Percentiles rank a stretch among this genome's conserved stretches.
Evolutionary conservation across 768 basidiomycete species (phyloP).

Genomic region (Nidula microcarpa): DNA sequence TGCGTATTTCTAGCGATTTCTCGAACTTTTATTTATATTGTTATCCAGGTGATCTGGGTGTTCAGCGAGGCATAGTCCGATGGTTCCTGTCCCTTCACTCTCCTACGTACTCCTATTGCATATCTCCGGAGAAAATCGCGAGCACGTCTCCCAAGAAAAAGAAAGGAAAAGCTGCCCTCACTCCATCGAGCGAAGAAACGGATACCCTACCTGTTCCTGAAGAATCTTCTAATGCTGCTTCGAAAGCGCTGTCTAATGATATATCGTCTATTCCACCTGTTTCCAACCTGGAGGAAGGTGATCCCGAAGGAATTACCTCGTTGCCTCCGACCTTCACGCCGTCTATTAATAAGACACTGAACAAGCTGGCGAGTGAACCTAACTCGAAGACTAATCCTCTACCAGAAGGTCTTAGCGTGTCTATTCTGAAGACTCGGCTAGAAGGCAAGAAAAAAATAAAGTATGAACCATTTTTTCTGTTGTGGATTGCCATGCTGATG

Average conservation of each 20-base stretch:
- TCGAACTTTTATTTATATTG: background rate
- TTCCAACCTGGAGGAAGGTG: slow-evolving; percentile 7
- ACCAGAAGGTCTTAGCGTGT: slow-evolving; percentile 57
- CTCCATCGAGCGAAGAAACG: slow-evolving; percentile 16
- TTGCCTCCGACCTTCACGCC: slow-evolving; percentile 65
- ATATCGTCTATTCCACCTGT: slow-evolving; percentile 31
- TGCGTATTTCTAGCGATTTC: slow-evolving; percentile 7
- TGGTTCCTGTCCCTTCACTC: slow-evolving; percentile 69
- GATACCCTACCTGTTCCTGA: slow-evolving; percentile 26
- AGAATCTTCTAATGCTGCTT: slow-evolving; percentile 5
- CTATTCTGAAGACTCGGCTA: slow-evolving; percentile 55
- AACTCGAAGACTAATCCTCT: slow-evolving; percentile 27
- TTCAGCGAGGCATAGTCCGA: slow-evolving; percentile 68
- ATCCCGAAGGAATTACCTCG: slow-evolving; percentile 22
- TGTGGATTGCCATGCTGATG: slow-evolving; percentile 3
- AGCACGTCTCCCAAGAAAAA: slow-evolving; percentile 9
- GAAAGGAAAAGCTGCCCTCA: slow-evolving; percentile 5
- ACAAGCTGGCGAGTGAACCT: slow-evolving; percentile 21
- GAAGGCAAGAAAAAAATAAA: slow-evolving; percentile 71
- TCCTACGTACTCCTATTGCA: slow-evolving; percentile 38
- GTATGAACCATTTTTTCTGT: slow-evolving; percentile 32
- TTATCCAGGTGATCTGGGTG: slow-evolving; percentile 71
- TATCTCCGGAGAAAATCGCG: slow-evolving; percentile 50
- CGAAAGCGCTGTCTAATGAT: slow-evolving; percentile 12
- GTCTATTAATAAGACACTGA: slow-evolving; percentile 56